phyloP scores from a whole-genome alignment of 2,329 filamentous ascomycete genomes.

The Madurella fahalii region DNA sequence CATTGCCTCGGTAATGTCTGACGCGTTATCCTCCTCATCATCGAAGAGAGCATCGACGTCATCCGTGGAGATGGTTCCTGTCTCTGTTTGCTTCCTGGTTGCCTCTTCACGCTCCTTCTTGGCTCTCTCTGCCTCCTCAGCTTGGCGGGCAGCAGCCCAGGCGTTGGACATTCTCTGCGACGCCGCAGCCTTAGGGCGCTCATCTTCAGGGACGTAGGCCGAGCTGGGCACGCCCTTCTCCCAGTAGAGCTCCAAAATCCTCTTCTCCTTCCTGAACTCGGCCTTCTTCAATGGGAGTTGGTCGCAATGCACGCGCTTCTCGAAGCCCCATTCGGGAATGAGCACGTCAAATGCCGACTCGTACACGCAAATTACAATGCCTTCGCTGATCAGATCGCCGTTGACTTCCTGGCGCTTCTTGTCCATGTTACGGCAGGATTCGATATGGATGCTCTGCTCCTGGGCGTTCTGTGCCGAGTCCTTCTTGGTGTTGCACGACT shows the following conservation, averaged over 20 bases:
- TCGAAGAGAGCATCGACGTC: conserved; percentile 95
- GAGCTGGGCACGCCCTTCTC: conserved; percentile 98
- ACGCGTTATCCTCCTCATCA: conserved; percentile 82
- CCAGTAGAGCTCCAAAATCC: conserved; percentile 95
- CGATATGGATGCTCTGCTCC: conserved; percentile 98
- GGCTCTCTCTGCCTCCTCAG: conserved; percentile 74
- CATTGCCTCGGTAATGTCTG: conserved; percentile 85
- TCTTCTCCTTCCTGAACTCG: conserved; percentile 96
- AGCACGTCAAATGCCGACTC: conserved; percentile 98
- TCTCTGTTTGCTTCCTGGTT: conserved; percentile 89
- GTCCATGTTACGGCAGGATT: conserved; percentile 94
- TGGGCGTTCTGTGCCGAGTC: conserved; percentile 96
- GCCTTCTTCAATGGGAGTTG: conserved; percentile 97
- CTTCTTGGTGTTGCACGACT: conserved; percentile 98
- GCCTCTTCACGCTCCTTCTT: conserved; percentile 87
- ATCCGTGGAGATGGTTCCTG: conserved; percentile 87
- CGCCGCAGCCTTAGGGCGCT: conserved; percentile 78
- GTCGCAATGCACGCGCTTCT: conserved; percentile 98
- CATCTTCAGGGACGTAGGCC: conserved; percentile 92
- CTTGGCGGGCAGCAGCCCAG: conserved; percentile 70
- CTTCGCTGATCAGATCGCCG: conserved; percentile 89
- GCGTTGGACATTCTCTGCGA: conserved; percentile 72
- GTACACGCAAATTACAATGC: conserved; percentile 94
- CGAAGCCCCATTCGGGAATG: conserved; percentile 96
- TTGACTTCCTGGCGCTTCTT: conserved; percentile 81